phyloP scores from a whole-genome alignment of 148 eudicot genomes.

The Pouteria glomerata region DNA sequence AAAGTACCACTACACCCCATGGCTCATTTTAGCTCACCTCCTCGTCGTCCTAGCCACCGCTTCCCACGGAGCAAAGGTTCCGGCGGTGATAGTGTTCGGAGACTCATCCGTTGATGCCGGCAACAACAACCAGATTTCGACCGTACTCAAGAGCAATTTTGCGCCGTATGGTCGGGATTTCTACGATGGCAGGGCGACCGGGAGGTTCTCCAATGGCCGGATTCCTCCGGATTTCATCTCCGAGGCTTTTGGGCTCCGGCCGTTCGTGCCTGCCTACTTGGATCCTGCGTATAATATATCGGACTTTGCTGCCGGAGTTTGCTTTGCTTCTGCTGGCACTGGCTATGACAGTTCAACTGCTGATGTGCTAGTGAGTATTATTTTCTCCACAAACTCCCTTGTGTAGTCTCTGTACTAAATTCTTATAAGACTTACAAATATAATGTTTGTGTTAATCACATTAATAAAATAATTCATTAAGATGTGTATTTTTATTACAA shows the following conservation, averaged over 20 bases:
- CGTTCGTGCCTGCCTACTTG: slow-evolving; percentile 74
- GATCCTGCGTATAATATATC: slow-evolving; percentile 56
- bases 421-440: no score
- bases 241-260: slow-evolving; percentile 62
- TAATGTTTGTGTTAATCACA: no score
- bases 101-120: slow-evolving; percentile 95
- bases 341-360: slow-evolving; percentile 88
- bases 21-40: background rate
- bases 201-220: slow-evolving; percentile 77
- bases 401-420: no score
- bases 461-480: no score
- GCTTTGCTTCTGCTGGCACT: slow-evolving; percentile 94
- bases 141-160: slow-evolving; percentile 66
- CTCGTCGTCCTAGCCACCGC: background rate
- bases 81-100: slow-evolving; percentile 81
- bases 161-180: slow-evolving; percentile 82
- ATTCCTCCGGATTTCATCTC: slow-evolving; percentile 76
- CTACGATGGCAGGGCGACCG: slow-evolving; percentile 60
- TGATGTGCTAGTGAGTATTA: slow-evolving; percentile 61
- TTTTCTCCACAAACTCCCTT: no score
- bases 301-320: slow-evolving; percentile 77
- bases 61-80: slow-evolving; percentile 30
- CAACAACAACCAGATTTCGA: slow-evolving; percentile 63
- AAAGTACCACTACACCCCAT: background rate
- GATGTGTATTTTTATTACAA: no score